Evolutionary conservation across 352 stramenopile genomes (phyloP).

Genomic region (Pythium folliculosum): DNA sequence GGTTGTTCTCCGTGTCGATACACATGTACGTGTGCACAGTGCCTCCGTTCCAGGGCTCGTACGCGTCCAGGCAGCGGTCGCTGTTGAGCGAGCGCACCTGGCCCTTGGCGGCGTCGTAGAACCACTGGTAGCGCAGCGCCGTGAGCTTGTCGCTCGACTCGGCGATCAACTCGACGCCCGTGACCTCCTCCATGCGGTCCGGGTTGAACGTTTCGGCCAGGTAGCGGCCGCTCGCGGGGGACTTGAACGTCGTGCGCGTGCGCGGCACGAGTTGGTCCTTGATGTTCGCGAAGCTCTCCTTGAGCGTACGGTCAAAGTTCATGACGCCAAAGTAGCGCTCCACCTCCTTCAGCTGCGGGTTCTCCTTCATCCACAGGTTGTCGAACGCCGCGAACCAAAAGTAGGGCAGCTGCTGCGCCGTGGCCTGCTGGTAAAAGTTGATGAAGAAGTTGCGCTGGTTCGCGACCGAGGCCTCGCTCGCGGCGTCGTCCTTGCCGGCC

Average conservation of each 20-base stretch:
- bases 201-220: constrained; percentile 30
- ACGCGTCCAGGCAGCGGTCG: constrained; percentile 66
- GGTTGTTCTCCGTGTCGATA: constrained; percentile 53
- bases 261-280: constrained; percentile 33
- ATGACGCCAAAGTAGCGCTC: constrained; percentile 73
- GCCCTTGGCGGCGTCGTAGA: constrained; percentile 50
- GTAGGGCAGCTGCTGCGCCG: constrained; percentile 52
- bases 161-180: constrained; percentile 40
- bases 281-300: constrained; percentile 54
- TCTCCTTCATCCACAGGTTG: constrained; percentile 50
- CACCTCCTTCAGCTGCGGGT: constrained; percentile 36
- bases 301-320: constrained; percentile 48
- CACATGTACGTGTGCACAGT: constrained; percentile 61
- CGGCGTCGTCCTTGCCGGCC: constrained; percentile 29
- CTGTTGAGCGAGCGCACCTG: constrained; percentile 69
- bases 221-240: constrained; percentile 14
- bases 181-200: constrained; percentile 39
- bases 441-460: constrained; percentile 71
- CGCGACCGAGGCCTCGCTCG: constrained; percentile 41
- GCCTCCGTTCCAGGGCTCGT: constrained; percentile 47
- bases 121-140: constrained; percentile 65
- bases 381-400: constrained; percentile 81
- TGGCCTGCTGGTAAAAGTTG: constrained; percentile 66
- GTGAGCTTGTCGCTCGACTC: constrained; percentile 50
- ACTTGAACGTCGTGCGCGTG: constrained; percentile 22